phyloP scores from a whole-genome alignment of 2,329 filamentous ascomycete genomes.

The Elsinoe perseae region DNA sequence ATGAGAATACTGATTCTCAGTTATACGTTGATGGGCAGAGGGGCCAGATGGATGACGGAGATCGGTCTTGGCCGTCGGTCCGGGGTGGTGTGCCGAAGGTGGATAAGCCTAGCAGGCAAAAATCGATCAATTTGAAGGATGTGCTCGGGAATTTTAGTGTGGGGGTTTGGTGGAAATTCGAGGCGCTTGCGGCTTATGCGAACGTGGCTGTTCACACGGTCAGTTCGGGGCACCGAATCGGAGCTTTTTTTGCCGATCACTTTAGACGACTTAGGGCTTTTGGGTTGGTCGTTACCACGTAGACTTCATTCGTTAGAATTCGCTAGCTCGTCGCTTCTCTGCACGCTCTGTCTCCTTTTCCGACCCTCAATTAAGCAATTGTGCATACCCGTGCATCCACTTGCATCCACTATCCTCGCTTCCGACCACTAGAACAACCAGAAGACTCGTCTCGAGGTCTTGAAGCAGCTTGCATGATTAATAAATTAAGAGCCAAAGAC shows the following conservation, averaged over 20 bases:
- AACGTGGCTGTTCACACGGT: conserved; percentile 2
- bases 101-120: background rate
- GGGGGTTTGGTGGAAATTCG: background rate
- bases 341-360: background rate
- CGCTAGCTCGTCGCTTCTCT: background rate
- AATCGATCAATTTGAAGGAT: background rate
- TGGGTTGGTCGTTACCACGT: background rate
- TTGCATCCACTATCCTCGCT: background rate
- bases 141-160: background rate
- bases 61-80: background rate
- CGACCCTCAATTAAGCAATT: background rate
- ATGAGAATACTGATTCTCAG: background rate
- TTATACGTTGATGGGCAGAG: background rate
- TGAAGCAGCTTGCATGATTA: background rate
- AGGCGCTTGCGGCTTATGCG: conserved; percentile 2
- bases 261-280: too few relatives aligned
- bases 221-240: background rate
- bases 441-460: background rate
- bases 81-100: background rate
- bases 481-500: background rate
- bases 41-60: background rate
- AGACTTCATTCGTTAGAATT: background rate
- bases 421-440: background rate
- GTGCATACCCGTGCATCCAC: too few relatives aligned
- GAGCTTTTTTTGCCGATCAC: background rate